Evolutionary conservation across 306 rosid genomes (phyloP).

Genomic region (Mimosa bimucronata): DNA sequence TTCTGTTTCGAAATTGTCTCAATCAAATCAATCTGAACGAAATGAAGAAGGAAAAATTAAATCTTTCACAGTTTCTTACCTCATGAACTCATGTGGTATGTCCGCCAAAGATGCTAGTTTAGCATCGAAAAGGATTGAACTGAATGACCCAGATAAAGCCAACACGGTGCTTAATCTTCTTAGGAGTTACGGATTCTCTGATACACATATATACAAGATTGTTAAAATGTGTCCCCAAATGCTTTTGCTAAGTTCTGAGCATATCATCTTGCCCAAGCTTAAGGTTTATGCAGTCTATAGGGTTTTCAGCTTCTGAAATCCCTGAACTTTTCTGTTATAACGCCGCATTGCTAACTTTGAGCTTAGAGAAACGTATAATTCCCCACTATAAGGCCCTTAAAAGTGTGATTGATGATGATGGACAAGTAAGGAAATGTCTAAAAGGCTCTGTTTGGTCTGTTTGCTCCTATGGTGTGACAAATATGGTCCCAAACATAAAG

Average conservation of each 20-base stretch:
- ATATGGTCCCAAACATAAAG: conserved; percentile 25
- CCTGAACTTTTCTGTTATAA: conserved; percentile 5
- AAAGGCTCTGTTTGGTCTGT: neutral
- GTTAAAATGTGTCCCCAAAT: conserved; percentile 4
- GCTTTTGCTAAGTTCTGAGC: conserved; percentile 42
- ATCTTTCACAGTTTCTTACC: conserved; percentile 34
- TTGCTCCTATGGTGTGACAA: neutral
- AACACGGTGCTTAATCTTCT: conserved; percentile 36
- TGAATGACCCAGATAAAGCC: neutral
- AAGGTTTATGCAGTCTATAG: conserved; percentile 43
- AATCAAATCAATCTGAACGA: neutral
- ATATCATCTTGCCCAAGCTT: conserved; percentile 51
- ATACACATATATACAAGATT: conserved; percentile 35
- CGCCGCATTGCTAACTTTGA: neutral
- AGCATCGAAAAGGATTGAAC: neutral
- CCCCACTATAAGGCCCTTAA: conserved; percentile 40
- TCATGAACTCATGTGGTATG: conserved; percentile 41
- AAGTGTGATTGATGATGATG: conserved; percentile 34
- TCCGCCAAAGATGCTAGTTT: conserved; percentile 33
- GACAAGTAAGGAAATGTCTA: neutral
- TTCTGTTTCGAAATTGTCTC: neutral
- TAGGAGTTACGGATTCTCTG: conserved; percentile 34
- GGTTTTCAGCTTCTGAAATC: conserved; percentile 40
- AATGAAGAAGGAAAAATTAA: neutral
- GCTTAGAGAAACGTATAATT: conserved; percentile 26